Evolutionary conservation across 2,329 filamentous ascomycete genomes (phyloP), one percentile per base, ranked within the genome.

Genomic region (Pestalotiopsis sp.): DNA sequence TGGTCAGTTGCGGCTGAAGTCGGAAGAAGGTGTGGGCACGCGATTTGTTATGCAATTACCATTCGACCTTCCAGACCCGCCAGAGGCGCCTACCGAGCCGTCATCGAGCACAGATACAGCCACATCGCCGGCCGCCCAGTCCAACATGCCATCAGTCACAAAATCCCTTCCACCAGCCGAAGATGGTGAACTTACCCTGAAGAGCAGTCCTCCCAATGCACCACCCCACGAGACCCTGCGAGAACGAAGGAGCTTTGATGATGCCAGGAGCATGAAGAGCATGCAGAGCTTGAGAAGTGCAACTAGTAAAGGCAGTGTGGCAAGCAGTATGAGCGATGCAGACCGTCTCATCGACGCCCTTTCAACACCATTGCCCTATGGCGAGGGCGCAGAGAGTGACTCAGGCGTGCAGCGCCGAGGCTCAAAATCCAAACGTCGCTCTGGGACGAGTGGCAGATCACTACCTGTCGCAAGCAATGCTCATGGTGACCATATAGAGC

Each of bases 1-100:
- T 69, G 95, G 94, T 0, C 94, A 97, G 75, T 80, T 97, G 38
- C 89, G 93, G 1, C 82, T 97, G 1, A 95, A 94, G 75, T 97
- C 94, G 0, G 93, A 96, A 74, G 87, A 92, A 76, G 92, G 92
- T 2, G 92, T 91, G 73, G 94, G 95, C 0, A 95, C 94, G 20
- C 87, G 92, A 66, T 97, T 97, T 72, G 90, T 94, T 23, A 89
- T 97, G 27, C 89, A 93, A 71, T 82, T 97, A 38, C 91, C 92
- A 0, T 96, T 97, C 72, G 85, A 90, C 7, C 77, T 95, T 1
- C 90, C 89, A 0, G 78, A 80, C 0, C 80, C 83, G 0, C 81
- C 84, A 59, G 70, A 74, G 3, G 72, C 79, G 2, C 75, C 77
- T 4, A 75, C 75, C 0, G 66, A 71, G 7, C 73, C 67, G 2